Conservation (phyloP, 495 filamentous ascomycete species). For the Hypoxylon trugodes region DNA sequence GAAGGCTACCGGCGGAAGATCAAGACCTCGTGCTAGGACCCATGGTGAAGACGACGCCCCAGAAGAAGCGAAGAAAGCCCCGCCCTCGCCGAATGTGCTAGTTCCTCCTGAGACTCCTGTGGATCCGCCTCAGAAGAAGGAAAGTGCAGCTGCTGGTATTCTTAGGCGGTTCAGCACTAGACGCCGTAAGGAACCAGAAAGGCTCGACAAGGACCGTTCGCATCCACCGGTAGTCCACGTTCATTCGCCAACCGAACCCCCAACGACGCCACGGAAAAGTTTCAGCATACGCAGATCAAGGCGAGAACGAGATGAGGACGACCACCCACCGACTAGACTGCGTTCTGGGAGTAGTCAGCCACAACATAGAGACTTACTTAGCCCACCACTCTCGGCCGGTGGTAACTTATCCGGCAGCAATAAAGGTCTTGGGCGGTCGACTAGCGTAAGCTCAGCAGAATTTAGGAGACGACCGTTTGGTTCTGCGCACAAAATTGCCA, state of each 20-base stretch:
- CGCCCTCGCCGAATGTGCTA: constrained; percentile 57
- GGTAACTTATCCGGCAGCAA: constrained; percentile 62
- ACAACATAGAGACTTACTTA: constrained; percentile 76
- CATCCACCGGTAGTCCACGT: constrained; percentile 75
- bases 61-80: constrained; percentile 76
- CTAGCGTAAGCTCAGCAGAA: constrained; percentile 87
- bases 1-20: constrained; percentile 76
- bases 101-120: constrained; percentile 61
- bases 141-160: constrained; percentile 86
- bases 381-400: constrained; percentile 70
- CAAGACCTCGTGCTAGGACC: constrained; percentile 85
- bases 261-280: constrained; percentile 72
- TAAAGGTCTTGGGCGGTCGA: constrained; percentile 77
- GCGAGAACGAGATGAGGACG: constrained; percentile 60
- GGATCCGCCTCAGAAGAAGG: constrained; percentile 78
- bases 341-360: constrained; percentile 72
- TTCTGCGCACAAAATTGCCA: constrained; percentile 53
- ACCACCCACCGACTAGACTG: constrained; percentile 55
- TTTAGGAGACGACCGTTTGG: constrained; percentile 71
- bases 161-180: constrained; percentile 91
- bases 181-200: constrained; percentile 66
- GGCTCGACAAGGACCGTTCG: constrained; percentile 65
- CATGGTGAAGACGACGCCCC: constrained; percentile 94
- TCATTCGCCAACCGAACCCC: constrained; percentile 73
- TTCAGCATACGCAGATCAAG: constrained; percentile 80